Percentiles rank a stretch among this genome's conserved stretches.
Conservation (phyloP, 495 filamentous ascomycete species). For the Pseudoneurospora amorphoporcata region DNA sequence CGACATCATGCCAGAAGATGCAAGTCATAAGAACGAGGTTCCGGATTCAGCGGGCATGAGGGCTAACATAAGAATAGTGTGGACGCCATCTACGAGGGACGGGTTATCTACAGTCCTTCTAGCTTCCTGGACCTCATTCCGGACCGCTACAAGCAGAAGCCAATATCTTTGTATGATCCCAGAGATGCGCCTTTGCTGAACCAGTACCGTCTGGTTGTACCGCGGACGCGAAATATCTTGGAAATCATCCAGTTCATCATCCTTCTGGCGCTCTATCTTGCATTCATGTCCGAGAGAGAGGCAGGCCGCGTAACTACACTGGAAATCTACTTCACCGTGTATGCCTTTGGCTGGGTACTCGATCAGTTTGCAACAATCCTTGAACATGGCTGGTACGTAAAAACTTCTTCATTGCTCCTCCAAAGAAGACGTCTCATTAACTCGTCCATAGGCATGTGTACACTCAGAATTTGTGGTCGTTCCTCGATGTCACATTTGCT, state of each 20-base stretch:
- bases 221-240: slow-evolving; percentile 54
- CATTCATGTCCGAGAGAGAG: slow-evolving; percentile 51
- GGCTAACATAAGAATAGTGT: slow-evolving; percentile 25
- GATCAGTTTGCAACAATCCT: slow-evolving; percentile 63
- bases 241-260: slow-evolving; percentile 58
- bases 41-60: neutral
- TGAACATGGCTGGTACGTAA: slow-evolving; percentile 53
- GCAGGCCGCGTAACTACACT: slow-evolving; percentile 34
- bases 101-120: slow-evolving; percentile 59
- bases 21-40: slow-evolving; percentile 13
- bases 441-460: slow-evolving; percentile 50
- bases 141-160: slow-evolving; percentile 62
- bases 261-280: slow-evolving; percentile 50
- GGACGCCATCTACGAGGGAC: slow-evolving; percentile 57
- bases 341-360: slow-evolving; percentile 59
- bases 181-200: slow-evolving; percentile 55
- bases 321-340: slow-evolving; percentile 53
- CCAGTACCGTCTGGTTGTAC: slow-evolving; percentile 65
- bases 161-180: slow-evolving; percentile 61
- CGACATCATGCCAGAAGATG: slow-evolving; percentile 58
- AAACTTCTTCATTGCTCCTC: neutral
- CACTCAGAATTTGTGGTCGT: slow-evolving; percentile 70
- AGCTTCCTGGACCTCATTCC: slow-evolving; percentile 61
- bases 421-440: slow-evolving; percentile 1
- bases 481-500: slow-evolving; percentile 60